Conservation (phyloP, 2,329 filamentous ascomycete genomes). For the Diaporthe sp. region DNA sequence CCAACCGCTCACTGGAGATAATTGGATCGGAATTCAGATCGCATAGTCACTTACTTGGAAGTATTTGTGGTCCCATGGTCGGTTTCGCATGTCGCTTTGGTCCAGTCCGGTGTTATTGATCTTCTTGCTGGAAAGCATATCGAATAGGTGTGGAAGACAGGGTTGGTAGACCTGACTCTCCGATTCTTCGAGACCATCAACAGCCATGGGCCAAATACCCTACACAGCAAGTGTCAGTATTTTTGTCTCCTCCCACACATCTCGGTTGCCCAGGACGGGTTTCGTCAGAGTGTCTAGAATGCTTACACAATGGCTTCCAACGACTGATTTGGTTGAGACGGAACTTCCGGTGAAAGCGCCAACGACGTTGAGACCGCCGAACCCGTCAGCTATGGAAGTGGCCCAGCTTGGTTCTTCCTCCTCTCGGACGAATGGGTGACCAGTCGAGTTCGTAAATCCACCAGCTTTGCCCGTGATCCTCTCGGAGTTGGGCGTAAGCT, state of each 20-base stretch:
- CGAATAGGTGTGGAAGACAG: slow-evolving; percentile 56
- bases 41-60: slow-evolving; percentile 43
- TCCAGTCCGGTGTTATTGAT: slow-evolving; percentile 13
- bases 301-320: slow-evolving; percentile 52
- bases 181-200: slow-evolving; percentile 57
- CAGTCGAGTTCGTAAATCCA: slow-evolving; percentile 38
- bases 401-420: slow-evolving; percentile 19
- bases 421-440: slow-evolving; percentile 34
- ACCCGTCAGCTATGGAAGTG: slow-evolving; percentile 36
- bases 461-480: slow-evolving; percentile 41
- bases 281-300: not conserved
- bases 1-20: not conserved
- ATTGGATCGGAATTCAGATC: not conserved
- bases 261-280: not conserved
- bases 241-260: not conserved
- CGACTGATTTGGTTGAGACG: slow-evolving; percentile 58
- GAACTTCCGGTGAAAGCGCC: slow-evolving; percentile 57
- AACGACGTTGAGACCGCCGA: slow-evolving; percentile 55
- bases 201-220: slow-evolving; percentile 55
- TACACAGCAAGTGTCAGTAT: not conserved
- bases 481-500: slow-evolving; percentile 47
- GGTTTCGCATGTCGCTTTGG: slow-evolving; percentile 43
- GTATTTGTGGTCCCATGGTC: slow-evolving; percentile 49
- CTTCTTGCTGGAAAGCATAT: slow-evolving; percentile 48
- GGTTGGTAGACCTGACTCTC: slow-evolving; percentile 58